phyloP scores from a whole-genome alignment of 2,329 filamentous ascomycete genomes.

The Paracamarosporium sp. region DNA sequence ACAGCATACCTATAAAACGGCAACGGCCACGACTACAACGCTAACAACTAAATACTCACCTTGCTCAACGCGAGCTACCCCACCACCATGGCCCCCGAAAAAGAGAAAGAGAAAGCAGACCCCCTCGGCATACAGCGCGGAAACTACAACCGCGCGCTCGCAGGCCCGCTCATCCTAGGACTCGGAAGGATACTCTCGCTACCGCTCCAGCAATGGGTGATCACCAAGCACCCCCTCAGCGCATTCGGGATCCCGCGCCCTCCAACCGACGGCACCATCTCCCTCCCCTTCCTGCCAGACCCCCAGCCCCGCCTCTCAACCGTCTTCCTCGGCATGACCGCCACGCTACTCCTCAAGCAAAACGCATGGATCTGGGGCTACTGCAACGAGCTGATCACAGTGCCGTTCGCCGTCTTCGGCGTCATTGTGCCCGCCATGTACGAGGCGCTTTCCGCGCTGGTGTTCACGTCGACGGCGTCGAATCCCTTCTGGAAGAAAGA shows the following conservation, averaged over 20 bases:
- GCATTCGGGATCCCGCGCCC: background rate
- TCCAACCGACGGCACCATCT: background rate
- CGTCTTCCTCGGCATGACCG: conserved; percentile 5
- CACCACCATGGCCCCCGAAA: too few species aligned
- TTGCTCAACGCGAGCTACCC: too few species aligned
- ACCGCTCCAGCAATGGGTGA: conserved; percentile 1
- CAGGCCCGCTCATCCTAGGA: conserved; percentile 2
- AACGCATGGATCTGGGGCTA: conserved; percentile 5
- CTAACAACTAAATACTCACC: too few species aligned
- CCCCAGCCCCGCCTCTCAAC: background rate
- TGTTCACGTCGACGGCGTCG: background rate
- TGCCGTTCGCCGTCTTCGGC: conserved; percentile 4
- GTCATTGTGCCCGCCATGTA: background rate
- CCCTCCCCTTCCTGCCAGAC: background rate
- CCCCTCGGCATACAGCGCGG: conserved; percentile 3
- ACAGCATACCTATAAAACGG: too few species aligned
- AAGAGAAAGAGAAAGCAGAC: background rate
- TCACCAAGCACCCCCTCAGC: conserved; percentile 1
- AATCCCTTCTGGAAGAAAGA: background rate
- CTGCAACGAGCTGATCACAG: conserved; percentile 2
- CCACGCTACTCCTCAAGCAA: conserved; percentile 2
- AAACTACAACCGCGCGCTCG: conserved; percentile 1
- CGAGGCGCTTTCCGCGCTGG: background rate
- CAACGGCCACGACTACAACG: too few species aligned
- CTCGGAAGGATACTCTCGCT: background rate